Evolutionary conservation across 192 early-diverging fungal genomes (phyloP).

Genomic region (Coemansia sp.): DNA sequence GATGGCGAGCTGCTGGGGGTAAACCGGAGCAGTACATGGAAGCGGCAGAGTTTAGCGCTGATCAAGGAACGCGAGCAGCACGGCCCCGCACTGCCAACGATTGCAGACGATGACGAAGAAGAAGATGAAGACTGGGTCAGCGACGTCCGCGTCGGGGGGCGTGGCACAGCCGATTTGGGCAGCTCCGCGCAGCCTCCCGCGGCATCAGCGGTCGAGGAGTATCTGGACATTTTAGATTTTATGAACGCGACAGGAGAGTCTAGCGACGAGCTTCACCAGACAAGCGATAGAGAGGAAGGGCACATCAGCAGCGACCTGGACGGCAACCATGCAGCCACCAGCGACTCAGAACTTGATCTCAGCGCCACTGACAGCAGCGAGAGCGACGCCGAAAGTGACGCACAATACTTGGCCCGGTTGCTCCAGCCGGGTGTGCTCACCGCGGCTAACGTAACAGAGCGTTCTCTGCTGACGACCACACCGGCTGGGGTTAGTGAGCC

Average conservation of each 20-base stretch:
- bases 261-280: background rate
- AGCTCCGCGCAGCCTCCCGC: constrained; percentile 7
- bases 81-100: constrained; percentile 36
- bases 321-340: constrained; percentile 29
- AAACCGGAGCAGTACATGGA: constrained; percentile 48
- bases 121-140: background rate
- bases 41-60: constrained; percentile 28
- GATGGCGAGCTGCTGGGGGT: constrained; percentile 21
- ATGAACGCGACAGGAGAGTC: constrained; percentile 23
- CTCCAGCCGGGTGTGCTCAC: constrained; percentile 13
- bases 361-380: constrained; percentile 27
- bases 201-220: constrained; percentile 30
- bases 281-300: constrained; percentile 27
- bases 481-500: background rate
- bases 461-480: background rate
- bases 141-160: background rate
- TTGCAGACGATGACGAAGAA: constrained; percentile 26
- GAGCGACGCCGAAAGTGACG: constrained; percentile 37
- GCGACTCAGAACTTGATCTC: constrained; percentile 17
- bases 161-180: background rate
- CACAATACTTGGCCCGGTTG: constrained; percentile 33
- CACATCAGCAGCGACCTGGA: constrained; percentile 52
- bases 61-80: constrained; percentile 39
- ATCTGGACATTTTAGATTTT: constrained; percentile 47
- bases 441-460: constrained; percentile 22